Percentiles rank a stretch among this genome's conserved stretches.
phyloP scores from a whole-genome alignment of 768 basidiomycete genomes.

The Collybiopsis luxurians region DNA sequence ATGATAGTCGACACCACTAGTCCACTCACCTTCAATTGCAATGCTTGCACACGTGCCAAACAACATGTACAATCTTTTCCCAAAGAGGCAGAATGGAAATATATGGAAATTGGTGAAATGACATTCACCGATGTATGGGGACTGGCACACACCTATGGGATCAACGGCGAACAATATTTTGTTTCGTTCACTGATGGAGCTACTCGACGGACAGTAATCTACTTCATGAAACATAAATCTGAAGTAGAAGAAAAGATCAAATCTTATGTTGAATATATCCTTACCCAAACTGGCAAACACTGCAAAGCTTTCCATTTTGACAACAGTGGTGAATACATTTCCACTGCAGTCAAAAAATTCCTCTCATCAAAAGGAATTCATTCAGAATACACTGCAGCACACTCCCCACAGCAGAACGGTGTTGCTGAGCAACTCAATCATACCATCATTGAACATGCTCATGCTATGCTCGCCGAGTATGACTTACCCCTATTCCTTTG shows the following conservation, averaged over 20 bases:
- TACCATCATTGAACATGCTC: neutral
- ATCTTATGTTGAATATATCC: neutral
- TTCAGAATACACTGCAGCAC: neutral
- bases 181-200: neutral
- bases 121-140: too few relatives aligned
- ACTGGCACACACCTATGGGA: too few relatives aligned
- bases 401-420: neutral
- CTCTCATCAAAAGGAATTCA: neutral
- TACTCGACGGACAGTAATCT: neutral
- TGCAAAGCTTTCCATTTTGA: neutral
- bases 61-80: too few relatives aligned
- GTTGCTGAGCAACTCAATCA: neutral
- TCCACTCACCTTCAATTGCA: too few relatives aligned
- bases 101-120: too few relatives aligned
- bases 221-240: neutral
- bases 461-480: neutral
- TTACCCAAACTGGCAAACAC: neutral
- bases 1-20: too few relatives aligned
- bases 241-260: neutral
- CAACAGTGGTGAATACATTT: neutral
- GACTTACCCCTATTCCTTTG: neutral
- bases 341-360: neutral
- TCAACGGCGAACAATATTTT: too few relatives aligned
- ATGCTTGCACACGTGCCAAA: too few relatives aligned
- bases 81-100: too few relatives aligned